Evolutionary conservation across 345 rosid species (phyloP), one percentile per base, ranked within the genome.

Genomic region (Diplotaxis tenuifolia): DNA sequence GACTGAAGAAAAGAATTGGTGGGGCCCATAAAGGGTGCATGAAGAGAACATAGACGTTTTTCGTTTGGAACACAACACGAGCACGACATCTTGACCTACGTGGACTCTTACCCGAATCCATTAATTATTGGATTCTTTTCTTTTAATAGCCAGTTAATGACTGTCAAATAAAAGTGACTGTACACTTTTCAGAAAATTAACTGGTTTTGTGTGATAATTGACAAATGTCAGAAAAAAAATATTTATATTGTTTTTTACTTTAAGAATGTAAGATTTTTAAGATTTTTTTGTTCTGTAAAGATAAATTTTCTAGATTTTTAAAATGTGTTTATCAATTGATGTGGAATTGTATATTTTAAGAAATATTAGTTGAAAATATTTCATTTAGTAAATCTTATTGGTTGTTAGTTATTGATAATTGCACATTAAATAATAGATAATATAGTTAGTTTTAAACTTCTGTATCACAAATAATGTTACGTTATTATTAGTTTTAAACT

Each of bases 1-100:
- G 75, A 60, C 18, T 47, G 72, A 58, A n/a, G 50, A 58, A 22
- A 65, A n/a, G 67, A 32, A 25, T 3, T 2, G 36, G 80, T 65
- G 76, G 80, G 80, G 3, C 64, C 80, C 28, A 28, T 1, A 34
- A 57, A 58, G 68, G 66, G 79, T 58, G 72, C 80, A 77, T 77
- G 72, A 77, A 77, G 76, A 71, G 80, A 77, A 77, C 80, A 59
- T 71, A 65, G 80, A 77, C 80, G 29, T 60, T 77, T 76, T 77
- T 77, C 22, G 74, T 70, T 76, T 70, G 40, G 75, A 76, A 70
- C 75, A 64, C 80, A 57, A 64, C 62, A 76, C 54, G 71, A 76
- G 67, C 75, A 70, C 79, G 71, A 76, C 75, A 76, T 57, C 79
- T 76, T 76, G 62, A 64, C 80, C 75, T 76, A 70, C 80, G 75